phyloP scores from a whole-genome alignment of 768 basidiomycete species.

The Leucocoprinus leucothites region DNA sequence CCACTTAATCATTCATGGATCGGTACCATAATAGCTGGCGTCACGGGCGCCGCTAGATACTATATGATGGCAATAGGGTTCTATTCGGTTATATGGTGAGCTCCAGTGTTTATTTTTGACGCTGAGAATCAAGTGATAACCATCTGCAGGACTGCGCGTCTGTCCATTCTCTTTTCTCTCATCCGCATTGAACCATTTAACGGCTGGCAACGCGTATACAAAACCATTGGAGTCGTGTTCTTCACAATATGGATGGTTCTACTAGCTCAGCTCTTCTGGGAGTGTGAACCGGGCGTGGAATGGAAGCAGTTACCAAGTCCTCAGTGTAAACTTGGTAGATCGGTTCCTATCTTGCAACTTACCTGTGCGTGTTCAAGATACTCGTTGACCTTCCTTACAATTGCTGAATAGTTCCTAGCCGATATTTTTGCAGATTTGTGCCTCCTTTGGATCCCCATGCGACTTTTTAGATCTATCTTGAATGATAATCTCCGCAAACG shows the following conservation, averaged over 20 bases:
- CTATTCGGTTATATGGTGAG: constrained; percentile 36
- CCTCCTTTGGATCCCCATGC: constrained; percentile 42
- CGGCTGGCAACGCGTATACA: not conserved
- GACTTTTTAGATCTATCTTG: constrained; percentile 40
- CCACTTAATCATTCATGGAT: not conserved
- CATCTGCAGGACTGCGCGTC: constrained; percentile 2
- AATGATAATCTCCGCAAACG: constrained; percentile 35
- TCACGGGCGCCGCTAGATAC: constrained; percentile 23
- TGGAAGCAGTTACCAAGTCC: not conserved
- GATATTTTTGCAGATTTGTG: constrained; percentile 44
- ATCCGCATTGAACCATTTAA: constrained; percentile 41
- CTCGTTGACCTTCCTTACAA: not conserved
- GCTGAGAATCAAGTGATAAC: not conserved
- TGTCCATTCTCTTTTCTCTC: constrained; percentile 37
- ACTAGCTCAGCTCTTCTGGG: not conserved
- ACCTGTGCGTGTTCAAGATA: not conserved
- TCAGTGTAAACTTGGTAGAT: not conserved
- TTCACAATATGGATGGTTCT: not conserved
- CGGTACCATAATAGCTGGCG: not conserved
- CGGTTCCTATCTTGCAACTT: not conserved
- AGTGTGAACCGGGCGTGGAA: not conserved
- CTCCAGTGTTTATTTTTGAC: not conserved
- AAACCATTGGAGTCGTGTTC: constrained; percentile 27
- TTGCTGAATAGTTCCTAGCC: constrained; percentile 27
- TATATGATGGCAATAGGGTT: constrained; percentile 34